phyloP scores from a whole-genome alignment of 768 basidiomycete species.

The Podaxis carcinomalis region DNA sequence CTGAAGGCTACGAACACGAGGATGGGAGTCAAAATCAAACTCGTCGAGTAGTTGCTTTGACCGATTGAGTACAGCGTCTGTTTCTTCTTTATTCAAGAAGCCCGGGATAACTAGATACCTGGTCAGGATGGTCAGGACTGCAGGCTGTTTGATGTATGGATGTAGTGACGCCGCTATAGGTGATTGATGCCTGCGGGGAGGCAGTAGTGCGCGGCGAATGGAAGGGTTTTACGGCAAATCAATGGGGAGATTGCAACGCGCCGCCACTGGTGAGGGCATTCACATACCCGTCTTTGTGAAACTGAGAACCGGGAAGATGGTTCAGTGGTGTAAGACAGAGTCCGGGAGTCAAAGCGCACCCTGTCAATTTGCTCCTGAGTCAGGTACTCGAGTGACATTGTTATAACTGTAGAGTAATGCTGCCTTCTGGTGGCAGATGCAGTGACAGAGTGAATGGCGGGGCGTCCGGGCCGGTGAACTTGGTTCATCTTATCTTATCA shows the following conservation, averaged over 20 bases:
- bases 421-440: no score
- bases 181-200: not conserved
- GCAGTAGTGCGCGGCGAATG: no score
- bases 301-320: constrained; percentile 16
- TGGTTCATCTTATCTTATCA: constrained; percentile 9
- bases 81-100: constrained; percentile 63
- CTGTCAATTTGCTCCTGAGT: constrained; percentile 54
- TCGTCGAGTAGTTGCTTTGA: constrained; percentile 74
- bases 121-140: constrained; percentile 1
- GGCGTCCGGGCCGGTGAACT: not conserved
- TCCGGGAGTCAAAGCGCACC: constrained; percentile 27
- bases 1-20: constrained; percentile 49
- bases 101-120: constrained; percentile 78
- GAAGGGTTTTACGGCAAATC: not conserved
- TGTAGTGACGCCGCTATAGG: not conserved
- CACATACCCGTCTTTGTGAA: constrained; percentile 27
- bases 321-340: not conserved
- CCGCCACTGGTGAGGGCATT: constrained; percentile 2
- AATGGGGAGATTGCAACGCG: not conserved
- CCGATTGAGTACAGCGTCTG: constrained; percentile 58
- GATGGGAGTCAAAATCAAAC: constrained; percentile 76
- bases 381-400: constrained; percentile 35
- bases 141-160: not conserved
- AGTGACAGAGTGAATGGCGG: not conserved
- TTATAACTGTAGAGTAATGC: not conserved